Conservation (phyloP, 2,329 filamentous ascomycete species). For the Harringtonia aguacate region DNA sequence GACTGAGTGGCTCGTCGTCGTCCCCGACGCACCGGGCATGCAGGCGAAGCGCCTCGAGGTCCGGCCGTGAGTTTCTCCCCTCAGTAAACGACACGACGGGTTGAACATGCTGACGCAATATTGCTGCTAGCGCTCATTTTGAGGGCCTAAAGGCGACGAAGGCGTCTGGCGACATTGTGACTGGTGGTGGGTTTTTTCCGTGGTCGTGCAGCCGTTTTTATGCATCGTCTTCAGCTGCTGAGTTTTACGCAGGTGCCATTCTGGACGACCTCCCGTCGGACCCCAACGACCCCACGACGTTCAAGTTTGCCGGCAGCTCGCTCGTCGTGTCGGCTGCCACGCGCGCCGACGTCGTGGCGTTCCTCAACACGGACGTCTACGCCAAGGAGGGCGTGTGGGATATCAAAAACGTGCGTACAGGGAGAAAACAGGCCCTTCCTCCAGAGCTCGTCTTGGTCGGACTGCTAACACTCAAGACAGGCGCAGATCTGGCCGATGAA, state of each 20-base stretch:
- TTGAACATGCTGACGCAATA: no score
- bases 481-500: conserved; percentile 23
- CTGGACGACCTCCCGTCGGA: conserved; percentile 56
- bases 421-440: background rate
- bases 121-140: background rate
- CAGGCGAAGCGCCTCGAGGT: conserved; percentile 52
- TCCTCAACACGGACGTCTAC: conserved; percentile 65
- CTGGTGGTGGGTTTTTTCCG: background rate
- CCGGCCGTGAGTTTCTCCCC: conserved; percentile 34
- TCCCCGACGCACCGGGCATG: conserved; percentile 54
- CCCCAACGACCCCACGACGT: conserved; percentile 38
- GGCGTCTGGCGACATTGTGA: no score
- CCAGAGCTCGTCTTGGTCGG: background rate
- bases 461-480: conserved; percentile 3
- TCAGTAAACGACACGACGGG: no score
- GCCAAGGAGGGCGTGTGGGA: conserved; percentile 68
- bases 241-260: conserved; percentile 45
- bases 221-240: background rate
- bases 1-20: conserved; percentile 58
- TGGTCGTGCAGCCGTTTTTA: background rate
- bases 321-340: conserved; percentile 56
- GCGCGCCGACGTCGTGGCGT: conserved; percentile 57
- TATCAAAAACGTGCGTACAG: conserved; percentile 45
- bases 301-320: conserved; percentile 65
- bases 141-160: background rate